Conservation (phyloP, 352 stramenopile genomes). For the Globisporangium sylvaticum region DNA sequence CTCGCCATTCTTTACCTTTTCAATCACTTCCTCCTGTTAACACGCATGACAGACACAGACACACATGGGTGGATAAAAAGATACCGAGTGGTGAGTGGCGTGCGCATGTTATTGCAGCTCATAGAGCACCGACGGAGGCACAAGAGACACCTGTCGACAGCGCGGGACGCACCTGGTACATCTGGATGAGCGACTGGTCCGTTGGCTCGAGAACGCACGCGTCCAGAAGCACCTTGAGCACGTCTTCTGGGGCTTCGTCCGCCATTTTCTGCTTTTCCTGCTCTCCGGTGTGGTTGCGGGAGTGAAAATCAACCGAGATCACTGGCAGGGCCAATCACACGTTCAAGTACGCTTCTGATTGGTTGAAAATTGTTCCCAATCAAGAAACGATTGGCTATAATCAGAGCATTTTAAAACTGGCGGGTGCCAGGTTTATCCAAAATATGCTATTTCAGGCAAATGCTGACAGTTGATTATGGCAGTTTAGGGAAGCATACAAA, state of each 20-base stretch:
- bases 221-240: conserved; percentile 59
- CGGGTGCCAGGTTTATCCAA: not conserved
- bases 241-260: conserved; percentile 37
- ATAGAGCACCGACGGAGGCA: not conserved
- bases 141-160: not conserved
- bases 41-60: not conserved
- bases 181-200: conserved; percentile 49
- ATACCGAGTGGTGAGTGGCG: not conserved
- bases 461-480: not conserved
- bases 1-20: conserved; percentile 53
- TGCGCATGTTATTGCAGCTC: not conserved
- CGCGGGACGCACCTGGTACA: conserved; percentile 36
- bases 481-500: too few relatives aligned
- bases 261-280: conserved; percentile 12
- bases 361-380: not conserved
- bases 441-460: not conserved
- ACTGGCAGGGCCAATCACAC: conserved; percentile 24
- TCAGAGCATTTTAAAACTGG: not conserved
- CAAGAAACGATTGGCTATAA: not conserved
- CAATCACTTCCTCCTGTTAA: conserved; percentile 52
- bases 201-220: conserved; percentile 44
- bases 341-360: not conserved
- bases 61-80: conserved; percentile 2
- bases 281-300: not conserved
- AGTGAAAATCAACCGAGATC: conserved; percentile 18